Evolutionary conservation across 1,284 basidiomycete genomes (phyloP).

Genomic region (Cystobasidiaceae sp.): DNA sequence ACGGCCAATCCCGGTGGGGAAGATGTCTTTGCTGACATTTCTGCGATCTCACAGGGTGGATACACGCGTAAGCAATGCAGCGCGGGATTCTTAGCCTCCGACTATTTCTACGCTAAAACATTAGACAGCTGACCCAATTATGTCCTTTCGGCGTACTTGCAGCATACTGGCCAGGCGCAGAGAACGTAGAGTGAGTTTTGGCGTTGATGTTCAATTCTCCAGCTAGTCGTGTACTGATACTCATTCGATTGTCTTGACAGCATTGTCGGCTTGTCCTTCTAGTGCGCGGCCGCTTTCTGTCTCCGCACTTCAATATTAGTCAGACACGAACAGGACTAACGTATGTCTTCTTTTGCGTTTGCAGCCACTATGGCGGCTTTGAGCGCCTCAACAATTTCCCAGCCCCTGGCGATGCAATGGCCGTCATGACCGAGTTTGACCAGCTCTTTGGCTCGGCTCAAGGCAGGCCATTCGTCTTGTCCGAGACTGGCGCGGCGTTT

Average conservation of each 20-base stretch:
- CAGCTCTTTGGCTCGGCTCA: slow-evolving; percentile 21
- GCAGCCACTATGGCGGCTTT: slow-evolving; percentile 29
- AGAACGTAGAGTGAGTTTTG: slow-evolving; percentile 26
- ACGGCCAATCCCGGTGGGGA: not conserved
- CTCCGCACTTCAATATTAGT: not conserved
- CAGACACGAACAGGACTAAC: not conserved
- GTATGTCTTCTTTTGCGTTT: not conserved
- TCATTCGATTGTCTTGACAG: not conserved
- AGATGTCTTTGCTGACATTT: not conserved
- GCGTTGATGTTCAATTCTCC: not conserved
- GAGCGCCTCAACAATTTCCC: slow-evolving; percentile 27
- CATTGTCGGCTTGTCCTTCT: slow-evolving; percentile 30
- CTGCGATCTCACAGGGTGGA: slow-evolving; percentile 4
- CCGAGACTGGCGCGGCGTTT: slow-evolving; percentile 30
- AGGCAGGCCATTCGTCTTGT: slow-evolving; percentile 11
- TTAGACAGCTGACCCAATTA: no score
- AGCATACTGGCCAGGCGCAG: slow-evolving; percentile 30
- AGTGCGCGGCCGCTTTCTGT: slow-evolving; percentile 3
- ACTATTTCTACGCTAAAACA: not conserved
- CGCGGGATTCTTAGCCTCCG: not conserved
- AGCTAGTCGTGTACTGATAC: no score
- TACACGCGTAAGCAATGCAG: slow-evolving; percentile 14
- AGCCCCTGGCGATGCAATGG: slow-evolving; percentile 4
- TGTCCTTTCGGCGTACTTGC: no score
- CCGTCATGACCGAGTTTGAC: slow-evolving; percentile 20